Evolutionary conservation across 78 protist species (phyloP).

Genomic region (Trichosphaerium sp.): DNA sequence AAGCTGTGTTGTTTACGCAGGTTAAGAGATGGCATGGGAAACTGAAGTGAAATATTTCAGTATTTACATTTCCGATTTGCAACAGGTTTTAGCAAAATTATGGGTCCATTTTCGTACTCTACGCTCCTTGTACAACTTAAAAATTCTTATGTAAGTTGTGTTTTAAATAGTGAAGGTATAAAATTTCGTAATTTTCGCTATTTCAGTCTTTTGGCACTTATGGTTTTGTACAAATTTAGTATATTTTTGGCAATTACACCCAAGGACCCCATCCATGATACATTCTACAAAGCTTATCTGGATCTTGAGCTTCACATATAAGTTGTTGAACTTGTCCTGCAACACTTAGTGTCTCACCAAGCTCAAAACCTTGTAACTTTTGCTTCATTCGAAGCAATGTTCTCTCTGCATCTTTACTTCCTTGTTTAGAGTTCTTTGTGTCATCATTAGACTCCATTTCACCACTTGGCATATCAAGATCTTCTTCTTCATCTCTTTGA

Average conservation of each 20-base stretch:
- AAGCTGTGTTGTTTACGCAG: no score
- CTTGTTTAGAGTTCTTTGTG: background rate
- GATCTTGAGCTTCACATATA: conserved; percentile 17
- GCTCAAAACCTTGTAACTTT: conserved; percentile 21
- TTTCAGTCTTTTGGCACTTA: no score
- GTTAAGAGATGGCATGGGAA: no score
- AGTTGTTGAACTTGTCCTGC: conserved; percentile 25
- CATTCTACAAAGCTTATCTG: conserved; percentile 2
- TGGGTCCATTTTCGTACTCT: no score
- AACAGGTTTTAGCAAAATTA: no score
- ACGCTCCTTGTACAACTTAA: no score
- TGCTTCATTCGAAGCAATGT: background rate
- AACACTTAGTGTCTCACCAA: background rate
- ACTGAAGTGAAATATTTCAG: no score
- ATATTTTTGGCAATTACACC: conserved; percentile 2
- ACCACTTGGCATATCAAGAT: background rate
- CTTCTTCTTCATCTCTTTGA: background rate
- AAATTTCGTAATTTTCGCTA: no score
- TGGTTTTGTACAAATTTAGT: no score
- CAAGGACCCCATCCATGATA: conserved; percentile 39
- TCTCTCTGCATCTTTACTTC: background rate
- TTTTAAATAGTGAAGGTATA: no score
- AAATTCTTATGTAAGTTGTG: no score
- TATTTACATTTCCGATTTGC: no score
- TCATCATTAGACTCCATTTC: background rate